Percentiles rank a stretch among this genome's conserved stretches.
phyloP scores from a whole-genome alignment of 345 rosid genomes.

The Arabis hirsuta region DNA sequence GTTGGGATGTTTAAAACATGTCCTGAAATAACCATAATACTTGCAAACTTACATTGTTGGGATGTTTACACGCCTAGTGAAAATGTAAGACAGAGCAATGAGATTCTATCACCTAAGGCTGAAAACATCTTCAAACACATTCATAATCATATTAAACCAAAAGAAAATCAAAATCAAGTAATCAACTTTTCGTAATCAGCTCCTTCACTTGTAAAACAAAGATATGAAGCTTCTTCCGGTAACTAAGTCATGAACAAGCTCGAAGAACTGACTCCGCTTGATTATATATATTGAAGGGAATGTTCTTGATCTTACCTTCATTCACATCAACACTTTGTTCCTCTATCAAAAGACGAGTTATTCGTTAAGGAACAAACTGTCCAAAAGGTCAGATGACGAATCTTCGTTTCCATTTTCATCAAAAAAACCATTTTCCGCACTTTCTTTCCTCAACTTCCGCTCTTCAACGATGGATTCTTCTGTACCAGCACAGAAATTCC shows the following conservation, averaged over 20 bases:
- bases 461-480: constrained; percentile 70
- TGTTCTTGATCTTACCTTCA: not conserved
- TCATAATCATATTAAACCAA: constrained; percentile 6
- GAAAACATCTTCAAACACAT: constrained; percentile 8
- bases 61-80: constrained; percentile 9
- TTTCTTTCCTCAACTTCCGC: constrained; percentile 64
- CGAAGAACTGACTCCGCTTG: not conserved
- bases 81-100: constrained; percentile 12
- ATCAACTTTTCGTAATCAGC: not conserved
- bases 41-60: not conserved
- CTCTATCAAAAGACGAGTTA: not conserved
- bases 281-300: not conserved
- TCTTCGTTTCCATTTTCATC: constrained; percentile 40
- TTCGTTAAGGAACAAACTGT: constrained; percentile 57
- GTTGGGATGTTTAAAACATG: constrained; percentile 26
- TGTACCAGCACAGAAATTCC: constrained; percentile 66
- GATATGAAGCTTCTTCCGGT: not conserved
- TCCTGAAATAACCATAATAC: not conserved
- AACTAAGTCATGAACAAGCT: not conserved
- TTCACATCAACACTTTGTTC: not conserved
- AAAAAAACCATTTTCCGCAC: constrained; percentile 29
- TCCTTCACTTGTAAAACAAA: constrained; percentile 10
- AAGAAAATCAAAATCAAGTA: constrained; percentile 3
- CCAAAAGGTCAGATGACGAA: constrained; percentile 61
- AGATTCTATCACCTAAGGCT: constrained; percentile 8